Evolutionary conservation across 2,329 filamentous ascomycete genomes (phyloP).

Genomic region (Hypoxylon sp.): DNA sequence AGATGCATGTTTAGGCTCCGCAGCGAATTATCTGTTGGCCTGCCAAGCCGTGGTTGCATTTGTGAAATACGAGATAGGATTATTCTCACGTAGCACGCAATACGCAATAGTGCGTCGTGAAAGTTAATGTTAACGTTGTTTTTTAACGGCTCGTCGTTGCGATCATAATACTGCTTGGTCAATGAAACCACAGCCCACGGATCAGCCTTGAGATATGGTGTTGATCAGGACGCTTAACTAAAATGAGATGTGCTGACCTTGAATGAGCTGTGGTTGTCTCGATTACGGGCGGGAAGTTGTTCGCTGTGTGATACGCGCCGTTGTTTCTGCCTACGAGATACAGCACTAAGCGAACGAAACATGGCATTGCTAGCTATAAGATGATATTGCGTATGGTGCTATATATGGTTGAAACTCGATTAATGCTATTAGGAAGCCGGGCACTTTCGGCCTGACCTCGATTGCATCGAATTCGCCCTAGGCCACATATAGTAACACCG

Average conservation of each 20-base stretch:
- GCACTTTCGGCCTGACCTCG: conserved; percentile 2
- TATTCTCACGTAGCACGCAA: conserved; percentile 13
- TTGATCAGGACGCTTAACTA: not conserved
- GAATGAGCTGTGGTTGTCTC: not conserved
- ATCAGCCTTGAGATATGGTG: conserved; percentile 6
- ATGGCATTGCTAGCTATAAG: conserved; percentile 3
- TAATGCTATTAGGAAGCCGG: not conserved
- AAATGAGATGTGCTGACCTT: not conserved
- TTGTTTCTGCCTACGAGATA: not conserved
- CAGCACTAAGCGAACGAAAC: not conserved
- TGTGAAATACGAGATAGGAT: conserved; percentile 40
- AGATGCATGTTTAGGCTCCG: conserved; percentile 13
- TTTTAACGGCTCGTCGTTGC: not conserved
- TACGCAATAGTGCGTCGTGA: conserved; percentile 3
- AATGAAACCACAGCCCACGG: not conserved
- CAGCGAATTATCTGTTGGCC: conserved; percentile 27
- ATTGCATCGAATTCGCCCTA: conserved; percentile 5
- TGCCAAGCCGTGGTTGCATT: conserved; percentile 39
- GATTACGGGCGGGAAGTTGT: not conserved
- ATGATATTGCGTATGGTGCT: conserved; percentile 7
- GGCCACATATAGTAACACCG: not conserved
- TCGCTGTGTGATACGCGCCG: not conserved
- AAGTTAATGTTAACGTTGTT: not conserved
- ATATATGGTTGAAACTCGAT: conserved; percentile 5
- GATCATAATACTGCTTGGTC: not conserved